Base-by-base conservation (phyloP, 2,329 filamentous ascomycete species). In the Cladosporium sp. region DNA sequence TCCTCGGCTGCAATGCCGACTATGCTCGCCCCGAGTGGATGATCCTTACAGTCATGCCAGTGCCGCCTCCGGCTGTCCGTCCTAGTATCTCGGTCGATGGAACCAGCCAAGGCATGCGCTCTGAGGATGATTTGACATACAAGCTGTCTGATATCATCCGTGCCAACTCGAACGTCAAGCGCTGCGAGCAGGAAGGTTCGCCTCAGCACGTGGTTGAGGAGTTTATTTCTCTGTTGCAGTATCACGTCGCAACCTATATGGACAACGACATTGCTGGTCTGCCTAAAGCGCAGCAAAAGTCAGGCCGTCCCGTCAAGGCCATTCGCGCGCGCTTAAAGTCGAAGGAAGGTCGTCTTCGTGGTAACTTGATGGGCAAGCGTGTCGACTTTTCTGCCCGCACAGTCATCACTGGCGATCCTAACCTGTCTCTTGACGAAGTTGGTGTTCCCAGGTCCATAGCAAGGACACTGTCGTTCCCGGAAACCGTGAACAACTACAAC, bases 361-460 rank as follows among this genome's bases (percentile, higher is more conserved):
- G 95, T 68, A 99, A 98, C 72, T 77, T 98, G 78, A 98, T 98
- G 95, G 93, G 93, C 59, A 99, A 98, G 75, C 90, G 91, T 83
- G 93, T 98, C 56, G 93, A 99, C 69, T 98, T 98, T 67, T 98
- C 95, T 0, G 95, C 95, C 35, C 93, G 93, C 85, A 99, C 95
- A 32, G 93, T 99, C 75, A 98, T 99, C 70, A 98, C 95, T 49
- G 93, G 93, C 75, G 93, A 98, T 68, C 93, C 93, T 55, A 98
- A 97, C 68, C 75, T 98, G 61, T 95, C 90, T 28, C 79, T 98
- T 28, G 92, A 98, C 66, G 90, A 99, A 75, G 95, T 99, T 57
- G 93, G 95, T 72, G 93, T 98, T 41, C 93, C 93, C 33, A 83
- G 87, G 64, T 95, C 87, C 66, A 98, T 95, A 63, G 95, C 95